Evolutionary conservation across 331 rosid genomes (phyloP).

Genomic region (Quercus phellos): DNA sequence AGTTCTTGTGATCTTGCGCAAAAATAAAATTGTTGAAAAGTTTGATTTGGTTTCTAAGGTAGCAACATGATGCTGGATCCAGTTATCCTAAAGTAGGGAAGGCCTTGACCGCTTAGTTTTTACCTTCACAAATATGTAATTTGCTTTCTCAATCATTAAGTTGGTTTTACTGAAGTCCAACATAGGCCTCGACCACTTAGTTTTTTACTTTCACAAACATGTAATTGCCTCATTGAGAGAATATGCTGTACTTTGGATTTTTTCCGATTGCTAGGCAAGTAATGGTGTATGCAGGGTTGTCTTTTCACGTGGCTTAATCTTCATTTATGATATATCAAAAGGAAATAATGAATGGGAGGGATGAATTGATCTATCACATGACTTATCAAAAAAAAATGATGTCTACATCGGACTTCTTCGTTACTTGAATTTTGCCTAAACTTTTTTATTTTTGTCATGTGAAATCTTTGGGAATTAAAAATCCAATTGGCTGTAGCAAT

Average conservation of each 20-base stretch:
- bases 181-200: background rate
- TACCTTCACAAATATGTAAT: background rate
- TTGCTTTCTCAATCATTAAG: background rate
- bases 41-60: background rate
- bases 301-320: background rate
- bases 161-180: background rate
- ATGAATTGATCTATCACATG: background rate
- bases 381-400: too few relatives aligned
- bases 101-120: background rate
- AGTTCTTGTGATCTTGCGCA: background rate
- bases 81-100: background rate
- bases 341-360: background rate
- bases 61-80: background rate
- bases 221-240: background rate
- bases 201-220: too few relatives aligned
- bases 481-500: background rate
- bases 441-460: background rate
- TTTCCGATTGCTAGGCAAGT: background rate
- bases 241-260: background rate
- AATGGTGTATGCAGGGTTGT: background rate
- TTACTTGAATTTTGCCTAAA: too few relatives aligned
- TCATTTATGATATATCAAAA: background rate
- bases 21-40: background rate
- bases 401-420: background rate
- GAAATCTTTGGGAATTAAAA: background rate